Percentiles rank a stretch among this genome's conserved stretches.
Conservation (phyloP, 441 rosid species). For the Croton laevigatus region DNA sequence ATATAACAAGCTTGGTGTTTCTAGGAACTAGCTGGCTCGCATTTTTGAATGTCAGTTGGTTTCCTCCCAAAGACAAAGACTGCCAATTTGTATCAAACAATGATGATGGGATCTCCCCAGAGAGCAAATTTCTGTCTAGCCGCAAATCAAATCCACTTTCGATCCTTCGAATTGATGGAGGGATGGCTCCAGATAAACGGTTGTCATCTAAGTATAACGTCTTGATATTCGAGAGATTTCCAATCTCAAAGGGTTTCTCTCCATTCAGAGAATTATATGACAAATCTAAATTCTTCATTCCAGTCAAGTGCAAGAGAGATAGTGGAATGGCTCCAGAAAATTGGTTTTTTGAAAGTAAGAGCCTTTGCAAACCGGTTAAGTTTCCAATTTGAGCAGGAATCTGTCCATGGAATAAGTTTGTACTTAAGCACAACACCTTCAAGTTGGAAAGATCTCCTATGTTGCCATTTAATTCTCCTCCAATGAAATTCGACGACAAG, state of each 20-base stretch:
- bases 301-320: neutral
- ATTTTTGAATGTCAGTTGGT: conserved; percentile 3
- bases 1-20: neutral
- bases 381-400: conserved; percentile 5
- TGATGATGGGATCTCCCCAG: conserved; percentile 15
- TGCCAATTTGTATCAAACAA: neutral
- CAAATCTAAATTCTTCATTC: neutral
- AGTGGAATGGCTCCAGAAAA: conserved; percentile 30
- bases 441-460: conserved; percentile 26
- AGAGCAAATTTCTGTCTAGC: conserved; percentile 2
- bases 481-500: conserved; percentile 28
- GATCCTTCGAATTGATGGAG: conserved; percentile 9
- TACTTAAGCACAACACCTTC: conserved; percentile 8
- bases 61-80: neutral
- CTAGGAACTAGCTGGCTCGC: neutral
- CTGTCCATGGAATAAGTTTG: neutral
- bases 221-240: neutral
- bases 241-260: conserved; percentile 10
- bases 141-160: neutral
- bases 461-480: conserved; percentile 11
- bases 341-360: conserved; percentile 3
- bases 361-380: neutral
- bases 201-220: neutral
- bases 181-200: conserved; percentile 13
- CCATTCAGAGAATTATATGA: neutral